Evolutionary conservation across 2,329 filamentous ascomycete genomes (phyloP), one percentile per base, ranked within the genome.

Genomic region (Cercospora citrullina): DNA sequence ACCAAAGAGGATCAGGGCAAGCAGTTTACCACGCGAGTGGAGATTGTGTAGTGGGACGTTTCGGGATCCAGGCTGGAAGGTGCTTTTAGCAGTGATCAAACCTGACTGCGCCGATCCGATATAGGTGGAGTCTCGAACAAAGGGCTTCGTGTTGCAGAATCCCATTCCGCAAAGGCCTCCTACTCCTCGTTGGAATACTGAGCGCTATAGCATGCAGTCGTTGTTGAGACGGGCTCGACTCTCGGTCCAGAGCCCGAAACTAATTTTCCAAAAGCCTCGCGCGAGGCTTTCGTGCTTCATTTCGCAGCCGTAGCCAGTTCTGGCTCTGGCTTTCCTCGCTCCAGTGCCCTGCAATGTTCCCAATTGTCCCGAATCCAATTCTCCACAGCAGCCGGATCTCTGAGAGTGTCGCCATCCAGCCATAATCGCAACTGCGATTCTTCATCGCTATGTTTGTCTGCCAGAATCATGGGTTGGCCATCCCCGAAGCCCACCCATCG

Each of bases 351-450:
- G 33, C 77, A 36, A 42, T 72, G 68, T 36, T 75, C 72, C 74
- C 75, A 77, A 23, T 75, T 65, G 26, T 69, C 68, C 26, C 57
- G 31, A 10, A 77, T 61, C 70, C 73, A 79, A 2, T 30, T 55
- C 4, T 66, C 62, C 16, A 74, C 68, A 6, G 14, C 60, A 2
- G 36, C 68, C 14, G 30, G 12, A 21, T 75, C 70, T 23, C 31
- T 28, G 42, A 75, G 61, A 21, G 48, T 18, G 18, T 55, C 57
- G 9, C 60, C 58, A 18, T 65, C 51, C 33, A 74, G 33, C 60
- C 75, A 68, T 26, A 59, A 64, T 2, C 69, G 63, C 31, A 76
- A 61, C 65, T 74, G 65, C 2, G 73, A 72, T 26, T 74, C 71
- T 10, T 68, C 69, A 55, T 76, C 72, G 31, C 60, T 63, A 31